These are phyloP conservation scores for Actinomucor elegans DNA, from an alignment of 371 early-diverging fungal genomes.

Conservation along the genomic window DNA sequence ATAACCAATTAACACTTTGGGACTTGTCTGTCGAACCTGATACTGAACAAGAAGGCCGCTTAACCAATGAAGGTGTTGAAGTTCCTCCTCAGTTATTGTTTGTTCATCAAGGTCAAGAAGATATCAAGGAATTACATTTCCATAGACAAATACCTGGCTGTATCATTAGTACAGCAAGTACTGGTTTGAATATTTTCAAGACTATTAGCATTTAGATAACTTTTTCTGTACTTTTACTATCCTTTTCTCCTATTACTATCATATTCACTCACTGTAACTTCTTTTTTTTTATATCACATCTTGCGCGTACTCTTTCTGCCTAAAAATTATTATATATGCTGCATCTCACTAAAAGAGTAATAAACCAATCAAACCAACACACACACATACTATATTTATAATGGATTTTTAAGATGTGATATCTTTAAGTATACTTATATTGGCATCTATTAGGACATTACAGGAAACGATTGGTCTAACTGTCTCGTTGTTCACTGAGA, in stretches of 20 bases:
- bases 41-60: constrained; percentile 77
- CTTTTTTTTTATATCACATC: not conserved
- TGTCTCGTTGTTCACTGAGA: too few species aligned
- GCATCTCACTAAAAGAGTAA: too few species aligned
- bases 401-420: too few species aligned
- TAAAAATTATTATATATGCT: too few species aligned
- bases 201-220: constrained; percentile 65
- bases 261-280: not conserved
- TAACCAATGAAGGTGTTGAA: constrained; percentile 66
- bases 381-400: too few species aligned
- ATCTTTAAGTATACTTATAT: too few species aligned
- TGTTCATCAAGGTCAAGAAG: constrained; percentile 91
- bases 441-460: too few species aligned
- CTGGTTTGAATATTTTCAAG: constrained; percentile 96
- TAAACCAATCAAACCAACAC: too few species aligned
- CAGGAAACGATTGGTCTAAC: too few species aligned
- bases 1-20: constrained; percentile 97
- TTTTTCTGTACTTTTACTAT: not conserved
- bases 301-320: too few species aligned
- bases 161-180: constrained; percentile 82
- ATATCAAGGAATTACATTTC: constrained; percentile 97
- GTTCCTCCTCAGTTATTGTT: constrained; percentile 96
- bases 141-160: constrained; percentile 91
- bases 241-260: too few species aligned
- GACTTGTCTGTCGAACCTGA: constrained; percentile 95